Evolutionary conservation across 768 basidiomycete genomes (phyloP), one percentile per base, ranked within the genome.

Genomic region (Rhodotorula graminis): DNA sequence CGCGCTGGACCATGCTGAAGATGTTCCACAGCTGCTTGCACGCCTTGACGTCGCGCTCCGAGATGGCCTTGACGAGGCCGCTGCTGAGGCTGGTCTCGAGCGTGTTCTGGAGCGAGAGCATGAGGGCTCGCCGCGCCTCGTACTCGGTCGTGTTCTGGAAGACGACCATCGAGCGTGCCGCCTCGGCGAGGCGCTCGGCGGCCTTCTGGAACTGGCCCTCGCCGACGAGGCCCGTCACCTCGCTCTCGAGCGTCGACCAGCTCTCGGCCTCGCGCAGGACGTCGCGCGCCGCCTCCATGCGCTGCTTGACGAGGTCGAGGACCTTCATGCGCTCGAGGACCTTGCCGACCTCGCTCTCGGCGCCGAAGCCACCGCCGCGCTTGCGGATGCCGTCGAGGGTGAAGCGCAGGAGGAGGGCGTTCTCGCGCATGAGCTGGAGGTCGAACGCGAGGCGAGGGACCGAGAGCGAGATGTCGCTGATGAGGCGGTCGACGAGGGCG

Each of bases 371-470:
- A 23, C 59, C 52, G 44, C 65, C 57, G 37, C 88, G 86, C 60
- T 84, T 84, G 44, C 83, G 85, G 27, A 93, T 87, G 46, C 84
- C 84, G 42, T 85, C 82, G 31, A 99, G 83, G 16, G 87, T 83
- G 42, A 82, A 83, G 71, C 90, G 89, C 33, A 98, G 84, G 6
- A 90, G 85, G 27, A 90, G 81, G 1, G 94, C 93, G 46, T 89
- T 88, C 77, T 98, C 95, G 56, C 91, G 89, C 88, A 97, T 94
- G 83, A 96, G 96, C 80, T 98, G 94, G 49, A 99, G 84, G 81
- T 98, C 96, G 80, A 96, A 98, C 2, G 91, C 88, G 59, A 99
- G 85, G 52, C 96, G 87, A 21, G 96, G 92, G 31, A 97, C 88
- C 10, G 89, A 87, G 61, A 93, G 87, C 4, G 94, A 92, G 56